phyloP scores from a whole-genome alignment of 768 basidiomycete genomes.

The Lactifluus volemus region DNA sequence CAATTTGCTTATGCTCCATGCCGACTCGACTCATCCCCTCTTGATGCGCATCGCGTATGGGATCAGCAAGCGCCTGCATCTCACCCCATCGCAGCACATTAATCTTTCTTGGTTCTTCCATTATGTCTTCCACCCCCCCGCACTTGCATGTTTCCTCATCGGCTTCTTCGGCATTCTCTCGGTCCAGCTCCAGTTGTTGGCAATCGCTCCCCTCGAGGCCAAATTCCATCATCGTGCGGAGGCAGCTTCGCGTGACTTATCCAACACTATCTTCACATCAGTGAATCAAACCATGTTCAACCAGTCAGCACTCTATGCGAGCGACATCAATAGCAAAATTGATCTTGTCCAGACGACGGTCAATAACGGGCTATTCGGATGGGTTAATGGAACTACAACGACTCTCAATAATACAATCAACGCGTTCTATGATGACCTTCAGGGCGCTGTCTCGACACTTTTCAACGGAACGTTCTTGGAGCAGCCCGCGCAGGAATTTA shows the following conservation, averaged over 20 bases:
- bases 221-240: constrained; percentile 59
- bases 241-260: constrained; percentile 54
- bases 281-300: constrained; percentile 81
- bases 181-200: constrained; percentile 79
- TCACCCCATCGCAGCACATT: constrained; percentile 54
- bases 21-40: constrained; percentile 62
- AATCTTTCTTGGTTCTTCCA: constrained; percentile 82
- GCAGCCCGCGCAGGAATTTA: constrained; percentile 73
- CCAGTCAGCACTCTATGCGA: constrained; percentile 71
- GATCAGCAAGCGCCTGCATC: constrained; percentile 40
- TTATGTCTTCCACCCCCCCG: constrained; percentile 88
- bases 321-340: constrained; percentile 65
- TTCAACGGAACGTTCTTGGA: constrained; percentile 84
- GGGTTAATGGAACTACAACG: constrained; percentile 87
- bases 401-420: constrained; percentile 82
- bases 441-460: constrained; percentile 62
- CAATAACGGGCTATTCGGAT: constrained; percentile 86
- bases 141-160: constrained; percentile 84
- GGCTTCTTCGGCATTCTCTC: constrained; percentile 85
- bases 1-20: constrained; percentile 69
- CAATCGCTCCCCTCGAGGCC: constrained; percentile 61
- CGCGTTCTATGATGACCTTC: constrained; percentile 80
- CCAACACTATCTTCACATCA: constrained; percentile 58
- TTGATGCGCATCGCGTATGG: constrained; percentile 55
- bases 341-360: constrained; percentile 62